Evolutionary conservation across 2,329 filamentous ascomycete species (phyloP).

Genomic region (Xylaria sp.): DNA sequence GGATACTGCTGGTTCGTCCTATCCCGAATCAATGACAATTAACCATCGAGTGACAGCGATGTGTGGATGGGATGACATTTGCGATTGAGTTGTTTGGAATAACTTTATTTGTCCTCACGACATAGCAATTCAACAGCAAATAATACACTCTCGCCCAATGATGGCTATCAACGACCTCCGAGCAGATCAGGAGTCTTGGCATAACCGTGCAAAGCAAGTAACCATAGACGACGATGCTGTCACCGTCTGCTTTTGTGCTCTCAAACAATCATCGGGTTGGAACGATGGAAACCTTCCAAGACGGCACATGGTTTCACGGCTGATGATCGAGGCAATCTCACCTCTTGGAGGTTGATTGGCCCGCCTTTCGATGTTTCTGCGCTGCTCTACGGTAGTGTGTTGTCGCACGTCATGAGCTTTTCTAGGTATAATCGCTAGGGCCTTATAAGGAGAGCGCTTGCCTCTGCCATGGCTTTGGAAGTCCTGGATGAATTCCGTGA

Average conservation of each 20-base stretch:
- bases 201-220: constrained; percentile 12
- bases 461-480: not conserved
- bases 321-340: constrained; percentile 15
- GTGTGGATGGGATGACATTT: not conserved
- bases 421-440: not conserved
- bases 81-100: not conserved
- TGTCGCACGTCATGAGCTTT: not conserved
- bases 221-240: constrained; percentile 9
- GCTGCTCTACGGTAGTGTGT: not conserved
- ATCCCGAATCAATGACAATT: not conserved
- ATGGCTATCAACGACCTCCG: constrained; percentile 34
- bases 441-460: constrained; percentile 18
- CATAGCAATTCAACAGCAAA: not conserved
- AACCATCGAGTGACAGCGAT: not conserved
- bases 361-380: constrained; percentile 14
- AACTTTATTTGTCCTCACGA: not conserved
- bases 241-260: not conserved
- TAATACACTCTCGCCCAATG: not conserved
- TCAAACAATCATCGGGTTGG: not conserved
- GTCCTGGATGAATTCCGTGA: not conserved
- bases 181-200: constrained; percentile 45
- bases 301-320: constrained; percentile 28
- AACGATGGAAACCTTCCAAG: constrained; percentile 1
- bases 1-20: not conserved
- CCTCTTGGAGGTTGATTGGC: constrained; percentile 21